A percentile compares a stretch with the other conserved stretches of the same genome.
These are phyloP conservation scores for Avena insularis DNA, from an alignment of 176 grass and related monocot genomes.

Conservation along the genomic window DNA sequence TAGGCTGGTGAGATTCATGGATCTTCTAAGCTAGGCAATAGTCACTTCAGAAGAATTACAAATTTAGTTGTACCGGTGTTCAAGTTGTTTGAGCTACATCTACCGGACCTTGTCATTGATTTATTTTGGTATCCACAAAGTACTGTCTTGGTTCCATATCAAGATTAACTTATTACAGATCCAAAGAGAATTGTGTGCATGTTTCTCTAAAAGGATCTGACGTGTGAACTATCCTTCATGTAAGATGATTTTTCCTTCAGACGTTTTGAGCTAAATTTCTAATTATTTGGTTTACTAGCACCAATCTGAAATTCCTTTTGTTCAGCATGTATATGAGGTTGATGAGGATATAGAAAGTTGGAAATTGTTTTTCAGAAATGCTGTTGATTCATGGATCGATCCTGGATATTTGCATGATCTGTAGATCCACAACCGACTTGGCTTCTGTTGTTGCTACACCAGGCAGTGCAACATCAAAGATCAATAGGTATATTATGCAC, in stretches of 20 bases:
- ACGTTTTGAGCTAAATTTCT: not conserved
- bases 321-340: slow-evolving; percentile 53
- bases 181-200: slow-evolving; percentile 63
- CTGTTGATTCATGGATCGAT: slow-evolving; percentile 46
- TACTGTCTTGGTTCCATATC: too few species aligned
- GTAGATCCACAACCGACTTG: slow-evolving; percentile 59
- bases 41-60: too few species aligned
- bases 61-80: too few species aligned
- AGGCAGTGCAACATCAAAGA: slow-evolving; percentile 47
- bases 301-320: slow-evolving; percentile 33
- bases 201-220: slow-evolving; percentile 55
- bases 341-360: slow-evolving; percentile 54
- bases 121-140: too few species aligned
- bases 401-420: slow-evolving; percentile 75
- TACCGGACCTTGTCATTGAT: too few species aligned
- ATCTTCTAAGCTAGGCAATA: too few species aligned
- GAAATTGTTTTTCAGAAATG: slow-evolving; percentile 51
- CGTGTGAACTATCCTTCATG: slow-evolving; percentile 57
- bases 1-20: too few species aligned
- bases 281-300: not conserved
- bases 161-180: too few species aligned
- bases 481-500: slow-evolving; percentile 53
- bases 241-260: slow-evolving; percentile 47
- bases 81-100: too few species aligned
- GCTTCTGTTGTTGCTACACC: slow-evolving; percentile 50